Conservation (phyloP, 2,329 filamentous ascomycete genomes). For the Fusarium algeriense region DNA sequence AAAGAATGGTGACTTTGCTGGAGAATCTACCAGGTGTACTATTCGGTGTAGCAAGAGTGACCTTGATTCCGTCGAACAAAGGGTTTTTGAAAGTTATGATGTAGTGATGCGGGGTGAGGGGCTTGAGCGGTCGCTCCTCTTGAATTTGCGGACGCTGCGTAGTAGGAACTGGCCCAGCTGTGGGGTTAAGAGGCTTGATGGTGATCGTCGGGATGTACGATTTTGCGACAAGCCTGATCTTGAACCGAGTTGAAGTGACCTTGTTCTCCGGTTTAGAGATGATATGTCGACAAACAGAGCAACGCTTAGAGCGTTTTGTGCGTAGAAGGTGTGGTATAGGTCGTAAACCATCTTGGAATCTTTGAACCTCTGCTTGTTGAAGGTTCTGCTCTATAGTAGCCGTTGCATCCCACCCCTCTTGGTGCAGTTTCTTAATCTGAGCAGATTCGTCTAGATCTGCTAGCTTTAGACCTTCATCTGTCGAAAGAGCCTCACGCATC, state of each 20-base stretch:
- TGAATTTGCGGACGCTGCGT: constrained; percentile 50
- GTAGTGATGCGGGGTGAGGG: constrained; percentile 78
- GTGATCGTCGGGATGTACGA: constrained; percentile 88
- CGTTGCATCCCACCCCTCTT: constrained; percentile 74
- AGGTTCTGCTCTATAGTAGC: constrained; percentile 62
- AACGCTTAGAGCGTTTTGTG: constrained; percentile 94
- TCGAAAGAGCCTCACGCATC: constrained; percentile 83
- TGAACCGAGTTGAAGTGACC: constrained; percentile 87
- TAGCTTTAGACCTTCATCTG: constrained; percentile 78
- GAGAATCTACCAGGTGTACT: constrained; percentile 81
- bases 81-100: constrained; percentile 93
- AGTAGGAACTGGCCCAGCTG: constrained; percentile 51
- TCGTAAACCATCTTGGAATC: constrained; percentile 79
- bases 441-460: constrained; percentile 71
- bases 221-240: constrained; percentile 89
- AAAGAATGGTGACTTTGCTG: constrained; percentile 89
- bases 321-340: constrained; percentile 86
- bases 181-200: constrained; percentile 71
- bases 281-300: constrained; percentile 92
- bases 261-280: constrained; percentile 95
- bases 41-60: constrained; percentile 87
- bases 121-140: constrained; percentile 59
- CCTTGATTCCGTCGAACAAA: constrained; percentile 88
- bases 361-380: constrained; percentile 65
- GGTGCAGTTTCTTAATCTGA: constrained; percentile 70